phyloP scores from a whole-genome alignment of 495 filamentous ascomycete species.

The Aspergillus sclerotioniger region DNA sequence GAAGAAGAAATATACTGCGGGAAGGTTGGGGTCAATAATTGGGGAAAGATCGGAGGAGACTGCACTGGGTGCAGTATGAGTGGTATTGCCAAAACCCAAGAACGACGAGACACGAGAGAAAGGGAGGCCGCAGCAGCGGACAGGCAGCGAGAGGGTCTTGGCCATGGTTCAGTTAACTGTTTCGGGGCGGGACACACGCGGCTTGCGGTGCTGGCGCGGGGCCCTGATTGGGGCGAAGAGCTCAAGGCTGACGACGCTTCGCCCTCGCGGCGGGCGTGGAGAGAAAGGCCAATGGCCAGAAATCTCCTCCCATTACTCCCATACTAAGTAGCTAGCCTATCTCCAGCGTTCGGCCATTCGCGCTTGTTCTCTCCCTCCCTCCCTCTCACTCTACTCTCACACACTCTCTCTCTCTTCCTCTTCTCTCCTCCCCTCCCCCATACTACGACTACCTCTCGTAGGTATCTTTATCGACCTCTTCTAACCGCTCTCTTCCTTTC shows the following conservation, averaged over 20 bases:
- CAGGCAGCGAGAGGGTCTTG: conserved; percentile 26
- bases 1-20: neutral
- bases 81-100: neutral
- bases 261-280: conserved; percentile 31
- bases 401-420: neutral
- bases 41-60: too few species aligned
- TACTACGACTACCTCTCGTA: neutral
- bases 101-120: neutral
- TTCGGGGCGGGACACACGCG: conserved; percentile 44
- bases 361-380: neutral
- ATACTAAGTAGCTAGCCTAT: conserved; percentile 3
- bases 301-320: too few species aligned
- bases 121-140: conserved; percentile 4
- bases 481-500: conserved; percentile 5
- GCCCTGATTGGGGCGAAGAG: conserved; percentile 41
- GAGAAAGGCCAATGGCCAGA: conserved; percentile 17
- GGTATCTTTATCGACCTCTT: conserved; percentile 2
- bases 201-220: conserved; percentile 37
- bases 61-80: neutral
- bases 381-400: conserved; percentile 5
- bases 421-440: neutral
- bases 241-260: conserved; percentile 49
- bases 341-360: neutral
- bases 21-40: neutral
- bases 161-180: conserved; percentile 27